Conservation (phyloP, 441 rosid species). For the Capsella rubella region DNA sequence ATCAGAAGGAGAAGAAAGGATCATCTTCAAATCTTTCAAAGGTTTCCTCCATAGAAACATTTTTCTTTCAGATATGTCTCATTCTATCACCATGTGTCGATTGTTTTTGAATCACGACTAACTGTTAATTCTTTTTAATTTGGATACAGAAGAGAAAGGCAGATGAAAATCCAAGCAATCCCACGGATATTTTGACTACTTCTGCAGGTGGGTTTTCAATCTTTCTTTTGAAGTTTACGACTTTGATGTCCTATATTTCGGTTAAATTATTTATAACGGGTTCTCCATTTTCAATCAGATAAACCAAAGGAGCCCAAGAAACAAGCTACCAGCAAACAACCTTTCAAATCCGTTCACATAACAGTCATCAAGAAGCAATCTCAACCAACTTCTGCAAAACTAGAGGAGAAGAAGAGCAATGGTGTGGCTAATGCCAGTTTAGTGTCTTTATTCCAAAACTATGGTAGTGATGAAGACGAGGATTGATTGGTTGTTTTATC, state of each 20-base stretch:
- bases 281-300: conserved; percentile 43
- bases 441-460: conserved; percentile 62
- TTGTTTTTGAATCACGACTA: conserved; percentile 4
- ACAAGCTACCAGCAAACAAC: conserved; percentile 43
- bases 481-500: conserved; percentile 25
- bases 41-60: conserved; percentile 29
- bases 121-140: conserved; percentile 19
- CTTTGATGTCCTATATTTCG: conserved; percentile 7
- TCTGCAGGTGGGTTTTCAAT: conserved; percentile 49
- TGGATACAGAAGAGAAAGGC: conserved; percentile 68
- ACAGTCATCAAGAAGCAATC: conserved; percentile 59
- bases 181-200: conserved; percentile 61
- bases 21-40: conserved; percentile 40
- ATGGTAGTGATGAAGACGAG: conserved; percentile 62
- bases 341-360: conserved; percentile 48
- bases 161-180: conserved; percentile 57
- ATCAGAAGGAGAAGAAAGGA: conserved; percentile 32
- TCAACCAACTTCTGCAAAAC: conserved; percentile 40
- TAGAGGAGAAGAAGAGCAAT: conserved; percentile 45
- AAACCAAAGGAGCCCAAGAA: conserved; percentile 41
- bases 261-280: not conserved
- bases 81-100: not conserved
- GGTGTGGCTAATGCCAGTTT: conserved; percentile 47
- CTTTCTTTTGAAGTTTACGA: conserved; percentile 10
- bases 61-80: conserved; percentile 6